These are phyloP conservation scores for Arthrobotrys megalospora DNA, from an alignment of 2,329 filamentous ascomycete species.

Conservation along the genomic window DNA sequence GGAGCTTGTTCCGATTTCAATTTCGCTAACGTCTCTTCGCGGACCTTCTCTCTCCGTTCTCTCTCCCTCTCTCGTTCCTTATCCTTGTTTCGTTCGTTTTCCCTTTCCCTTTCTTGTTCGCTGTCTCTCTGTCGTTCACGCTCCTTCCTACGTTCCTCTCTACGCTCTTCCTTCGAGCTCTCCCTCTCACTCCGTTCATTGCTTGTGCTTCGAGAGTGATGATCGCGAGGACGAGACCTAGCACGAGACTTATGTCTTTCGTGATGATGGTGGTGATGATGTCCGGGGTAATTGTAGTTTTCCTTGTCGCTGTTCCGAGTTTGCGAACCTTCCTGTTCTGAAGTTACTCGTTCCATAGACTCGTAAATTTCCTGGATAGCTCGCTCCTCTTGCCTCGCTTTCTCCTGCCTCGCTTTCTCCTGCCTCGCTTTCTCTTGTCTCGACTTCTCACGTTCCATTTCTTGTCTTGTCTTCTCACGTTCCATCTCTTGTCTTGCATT, in stretches of 20 bases:
- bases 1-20: slow-evolving; percentile 25
- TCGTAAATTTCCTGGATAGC: slow-evolving; percentile 21
- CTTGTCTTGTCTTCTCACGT: not conserved
- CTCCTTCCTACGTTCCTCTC: slow-evolving; percentile 22
- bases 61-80: slow-evolving; percentile 24
- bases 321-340: not conserved
- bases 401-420: not conserved
- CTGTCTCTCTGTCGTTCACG: slow-evolving; percentile 17
- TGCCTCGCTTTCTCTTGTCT: slow-evolving; percentile 6
- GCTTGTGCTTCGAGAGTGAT: slow-evolving; percentile 47
- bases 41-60: slow-evolving; percentile 27
- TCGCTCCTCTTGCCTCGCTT: slow-evolving; percentile 8
- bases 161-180: not conserved
- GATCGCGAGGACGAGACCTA: slow-evolving; percentile 39
- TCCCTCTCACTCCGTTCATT: slow-evolving; percentile 41
- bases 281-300: not conserved
- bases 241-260: slow-evolving; percentile 3
- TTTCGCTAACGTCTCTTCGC: slow-evolving; percentile 28
- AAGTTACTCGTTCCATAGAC: slow-evolving; percentile 6
- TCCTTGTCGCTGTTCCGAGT: slow-evolving; percentile 22
- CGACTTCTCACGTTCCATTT: slow-evolving; percentile 1
- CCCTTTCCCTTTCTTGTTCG: slow-evolving; percentile 12
- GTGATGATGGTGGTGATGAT: slow-evolving; percentile 13
- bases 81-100: slow-evolving; percentile 14
- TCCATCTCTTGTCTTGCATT: slow-evolving; percentile 25